Evolutionary conservation across 2,329 filamentous ascomycete genomes (phyloP).

Genomic region (Aspergillus terreus): DNA sequence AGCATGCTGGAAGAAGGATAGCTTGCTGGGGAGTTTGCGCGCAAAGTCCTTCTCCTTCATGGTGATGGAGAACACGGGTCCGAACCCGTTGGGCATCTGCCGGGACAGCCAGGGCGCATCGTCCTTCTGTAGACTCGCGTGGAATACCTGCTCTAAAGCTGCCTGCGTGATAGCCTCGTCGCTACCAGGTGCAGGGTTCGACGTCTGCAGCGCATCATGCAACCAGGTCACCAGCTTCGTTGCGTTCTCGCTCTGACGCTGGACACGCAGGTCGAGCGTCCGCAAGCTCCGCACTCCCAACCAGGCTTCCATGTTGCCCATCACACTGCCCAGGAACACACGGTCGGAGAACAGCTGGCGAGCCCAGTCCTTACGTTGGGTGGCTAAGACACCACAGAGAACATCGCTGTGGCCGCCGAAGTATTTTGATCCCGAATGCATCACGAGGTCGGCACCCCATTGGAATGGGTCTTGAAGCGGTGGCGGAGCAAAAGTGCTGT

Average conservation of each 20-base stretch:
- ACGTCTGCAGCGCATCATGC: constrained; percentile 44
- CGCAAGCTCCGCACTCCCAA: constrained; percentile 80
- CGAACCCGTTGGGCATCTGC: constrained; percentile 91
- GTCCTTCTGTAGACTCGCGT: constrained; percentile 74
- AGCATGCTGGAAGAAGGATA: constrained; percentile 86
- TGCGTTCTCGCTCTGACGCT: constrained; percentile 70
- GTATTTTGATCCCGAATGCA: constrained; percentile 96
- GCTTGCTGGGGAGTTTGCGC: constrained; percentile 67
- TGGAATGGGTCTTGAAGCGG: constrained; percentile 81
- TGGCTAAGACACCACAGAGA: constrained; percentile 77
- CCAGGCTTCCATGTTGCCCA: constrained; percentile 91
- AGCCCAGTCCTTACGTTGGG: constrained; percentile 59
- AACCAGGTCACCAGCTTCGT: constrained; percentile 70
- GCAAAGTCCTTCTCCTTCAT: constrained; percentile 62
- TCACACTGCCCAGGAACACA: constrained; percentile 72
- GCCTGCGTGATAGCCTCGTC: constrained; percentile 47
- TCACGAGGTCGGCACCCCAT: constrained; percentile 76
- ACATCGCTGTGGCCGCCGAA: constrained; percentile 93
- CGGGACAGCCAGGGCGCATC: constrained; percentile 68
- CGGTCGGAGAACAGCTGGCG: constrained; percentile 63
- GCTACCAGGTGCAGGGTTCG: constrained; percentile 35
- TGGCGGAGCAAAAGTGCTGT: constrained; percentile 90
- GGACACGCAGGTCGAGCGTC: constrained; percentile 79
- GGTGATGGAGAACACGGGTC: constrained; percentile 78
- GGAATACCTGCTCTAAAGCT: constrained; percentile 61